Base-by-base conservation (phyloP, 2,329 filamentous ascomycete genomes). In the Scytalidium lignicola region DNA sequence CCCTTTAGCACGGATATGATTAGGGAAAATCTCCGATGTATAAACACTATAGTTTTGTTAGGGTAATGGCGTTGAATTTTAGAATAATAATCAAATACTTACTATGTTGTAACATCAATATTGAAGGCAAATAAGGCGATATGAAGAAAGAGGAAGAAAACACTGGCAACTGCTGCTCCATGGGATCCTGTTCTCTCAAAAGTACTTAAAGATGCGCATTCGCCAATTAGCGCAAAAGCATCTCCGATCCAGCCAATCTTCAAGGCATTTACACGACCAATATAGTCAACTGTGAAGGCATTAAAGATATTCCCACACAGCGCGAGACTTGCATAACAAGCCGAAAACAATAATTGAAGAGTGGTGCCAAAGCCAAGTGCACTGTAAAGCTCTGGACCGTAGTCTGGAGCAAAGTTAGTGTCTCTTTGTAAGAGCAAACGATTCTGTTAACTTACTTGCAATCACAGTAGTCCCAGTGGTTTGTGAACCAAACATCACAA, bases 1-100 rank as follows among this genome's bases (percentile, higher is more conserved):
- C 19, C 62, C 61, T 47, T 60, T 60, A 21, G 62, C 60, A 26
- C 62, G 58, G 19, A 61, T 46, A 51, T 51, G 55, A 39, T 56
- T 60, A 12, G 63, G 63, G 28, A 63, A 64, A 48, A 65, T 62
- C 49, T 65, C 62, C 2, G 63, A 60, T 3, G 58, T 58, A 46
- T 65, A 65, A 6, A 65, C 49, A 43, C 43, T 28, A n/a, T 37
- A 37, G n/a, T 15, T n/a, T n/a, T 37, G 32, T 37, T 37, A 37
- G 32, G n/a, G n/a, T n/a, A n/a, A 26, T 10, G 23, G 23, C 5
- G 23, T 5, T 5, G 32, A 37, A 37, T 9, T 37, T 8, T 4
- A 9, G 15, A n/a, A 13, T 13, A 37, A 37, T 37, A 26, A 10
- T 26, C 6, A 37, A 37, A 37, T 17, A 37, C 32, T 37, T 37